A percentile compares a stretch with the other conserved stretches of the same genome.
Conservation (phyloP, 208 protist species). For the Wallacemonas sp. region DNA sequence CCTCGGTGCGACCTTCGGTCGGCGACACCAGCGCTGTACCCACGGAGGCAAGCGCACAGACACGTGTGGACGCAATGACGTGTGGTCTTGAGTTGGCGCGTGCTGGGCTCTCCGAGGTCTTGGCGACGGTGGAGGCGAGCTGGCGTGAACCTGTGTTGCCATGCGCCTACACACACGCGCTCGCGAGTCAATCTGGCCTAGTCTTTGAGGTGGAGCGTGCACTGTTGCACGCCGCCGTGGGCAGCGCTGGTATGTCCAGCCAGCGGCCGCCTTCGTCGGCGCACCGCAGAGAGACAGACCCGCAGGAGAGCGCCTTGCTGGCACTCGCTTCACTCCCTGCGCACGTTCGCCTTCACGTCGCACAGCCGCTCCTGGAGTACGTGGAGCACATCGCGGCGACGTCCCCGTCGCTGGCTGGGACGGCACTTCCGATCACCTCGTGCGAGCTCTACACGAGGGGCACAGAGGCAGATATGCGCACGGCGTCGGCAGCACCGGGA, state of each 20-base stretch:
- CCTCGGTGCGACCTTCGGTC: background rate
- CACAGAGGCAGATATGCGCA: no score
- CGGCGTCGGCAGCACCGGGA: no score
- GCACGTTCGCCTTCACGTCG: conserved; percentile 43
- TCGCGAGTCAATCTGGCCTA: conserved; percentile 33
- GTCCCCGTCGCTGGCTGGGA: background rate
- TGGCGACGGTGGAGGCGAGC: background rate
- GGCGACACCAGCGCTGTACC: no score
- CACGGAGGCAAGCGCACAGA: no score
- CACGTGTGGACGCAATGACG: no score
- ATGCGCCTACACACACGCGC: conserved; percentile 40
- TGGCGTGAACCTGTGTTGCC: conserved; percentile 19
- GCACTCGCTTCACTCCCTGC: conserved; percentile 51
- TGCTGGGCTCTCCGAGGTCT: background rate
- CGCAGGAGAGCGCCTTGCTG: conserved; percentile 61
- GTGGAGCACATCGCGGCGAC: conserved; percentile 12
- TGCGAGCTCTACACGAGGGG: no score
- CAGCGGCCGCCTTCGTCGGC: background rate
- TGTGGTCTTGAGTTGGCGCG: background rate
- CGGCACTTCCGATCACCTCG: background rate
- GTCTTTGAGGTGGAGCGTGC: conserved; percentile 56
- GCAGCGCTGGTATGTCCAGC: no score
- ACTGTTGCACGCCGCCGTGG: conserved; percentile 31
- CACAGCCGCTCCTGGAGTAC: conserved; percentile 55
- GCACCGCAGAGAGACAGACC: background rate